These are phyloP conservation scores for Tolypocladium amazonense DNA, from an alignment of 2,329 filamentous ascomycete species.

Conservation along the genomic window DNA sequence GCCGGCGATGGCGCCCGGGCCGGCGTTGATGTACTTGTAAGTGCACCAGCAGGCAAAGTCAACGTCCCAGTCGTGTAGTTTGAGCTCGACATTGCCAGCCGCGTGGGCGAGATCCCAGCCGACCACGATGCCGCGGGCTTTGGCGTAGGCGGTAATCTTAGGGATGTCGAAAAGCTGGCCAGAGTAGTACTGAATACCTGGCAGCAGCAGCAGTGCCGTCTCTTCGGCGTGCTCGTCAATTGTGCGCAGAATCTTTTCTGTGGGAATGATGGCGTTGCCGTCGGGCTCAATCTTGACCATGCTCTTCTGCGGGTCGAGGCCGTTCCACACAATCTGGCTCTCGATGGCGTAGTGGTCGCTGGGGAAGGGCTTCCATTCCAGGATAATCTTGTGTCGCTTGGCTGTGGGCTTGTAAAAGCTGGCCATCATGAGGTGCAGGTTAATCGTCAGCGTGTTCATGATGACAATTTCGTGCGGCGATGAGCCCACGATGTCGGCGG, in stretches of 20 bases:
- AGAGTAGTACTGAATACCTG: constrained; percentile 86
- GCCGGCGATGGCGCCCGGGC: constrained; percentile 71
- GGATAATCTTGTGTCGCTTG: constrained; percentile 63
- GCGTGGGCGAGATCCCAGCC: constrained; percentile 89
- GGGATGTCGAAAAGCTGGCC: constrained; percentile 81
- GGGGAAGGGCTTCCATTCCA: constrained; percentile 86
- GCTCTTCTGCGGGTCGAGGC: constrained; percentile 51
- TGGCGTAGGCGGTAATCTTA: constrained; percentile 68
- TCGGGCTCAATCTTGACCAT: constrained; percentile 67
- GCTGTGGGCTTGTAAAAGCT: constrained; percentile 68
- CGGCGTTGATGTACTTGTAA: constrained; percentile 89
- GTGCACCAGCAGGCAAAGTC: constrained; percentile 92
- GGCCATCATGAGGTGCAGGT: constrained; percentile 72
- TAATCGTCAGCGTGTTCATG: constrained; percentile 79
- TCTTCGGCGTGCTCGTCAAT: constrained; percentile 67
- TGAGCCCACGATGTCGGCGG: constrained; percentile 66
- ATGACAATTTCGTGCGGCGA: constrained; percentile 64
- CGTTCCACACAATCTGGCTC: constrained; percentile 67
- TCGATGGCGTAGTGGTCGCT: constrained; percentile 80
- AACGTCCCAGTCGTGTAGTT: constrained; percentile 78
- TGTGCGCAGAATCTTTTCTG: constrained; percentile 56
- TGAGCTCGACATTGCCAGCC: constrained; percentile 69
- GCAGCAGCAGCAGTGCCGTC: constrained; percentile 68
- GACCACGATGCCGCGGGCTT: constrained; percentile 57
- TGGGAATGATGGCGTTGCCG: constrained; percentile 52